Percentiles rank a stretch among this genome's conserved stretches.
These are phyloP conservation scores for Teratosphaeria nubilosa DNA, from an alignment of 2,329 filamentous ascomycete species.

Conservation along the genomic window DNA sequence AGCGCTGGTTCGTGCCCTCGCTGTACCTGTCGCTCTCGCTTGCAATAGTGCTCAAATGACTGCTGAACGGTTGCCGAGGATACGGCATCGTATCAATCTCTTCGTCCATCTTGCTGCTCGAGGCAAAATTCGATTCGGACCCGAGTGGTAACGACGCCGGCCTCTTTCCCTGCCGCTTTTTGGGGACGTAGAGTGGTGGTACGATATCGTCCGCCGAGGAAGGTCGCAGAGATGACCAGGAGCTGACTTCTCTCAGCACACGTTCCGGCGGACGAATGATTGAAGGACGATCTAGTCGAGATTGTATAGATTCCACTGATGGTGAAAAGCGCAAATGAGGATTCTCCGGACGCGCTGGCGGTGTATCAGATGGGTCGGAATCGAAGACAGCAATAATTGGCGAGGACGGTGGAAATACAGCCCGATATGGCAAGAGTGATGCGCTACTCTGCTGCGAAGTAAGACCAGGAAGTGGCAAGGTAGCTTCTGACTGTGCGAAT, in stretches of 20 bases:
- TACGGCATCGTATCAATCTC: conserved; percentile 22
- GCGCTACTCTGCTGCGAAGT: conserved; percentile 2
- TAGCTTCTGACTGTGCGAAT: not conserved
- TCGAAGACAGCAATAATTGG: conserved; percentile 22
- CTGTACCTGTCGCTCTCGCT: conserved; percentile 23
- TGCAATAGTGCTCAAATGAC: conserved; percentile 27
- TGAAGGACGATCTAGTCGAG: conserved; percentile 13
- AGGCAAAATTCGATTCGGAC: conserved; percentile 4
- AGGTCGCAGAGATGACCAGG: conserved; percentile 14
- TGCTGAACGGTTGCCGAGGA: conserved; percentile 21
- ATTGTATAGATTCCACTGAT: conserved; percentile 24
- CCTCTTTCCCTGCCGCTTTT: conserved; percentile 20
- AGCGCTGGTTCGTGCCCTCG: conserved; percentile 16
- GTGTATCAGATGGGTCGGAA: conserved; percentile 5
- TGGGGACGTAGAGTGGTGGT: conserved; percentile 24
- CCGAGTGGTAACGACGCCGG: conserved; percentile 13
- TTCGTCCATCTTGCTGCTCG: conserved; percentile 14
- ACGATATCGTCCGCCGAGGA: conserved; percentile 18
- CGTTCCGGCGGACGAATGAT: conserved; percentile 10
- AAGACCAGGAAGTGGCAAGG: not conserved
- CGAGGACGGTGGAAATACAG: conserved; percentile 15
- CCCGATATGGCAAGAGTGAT: conserved; percentile 12
- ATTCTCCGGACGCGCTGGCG: conserved; percentile 7
- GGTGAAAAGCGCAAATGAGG: conserved; percentile 8
- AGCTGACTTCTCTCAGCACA: conserved; percentile 13